Base-by-base conservation (phyloP, 1,284 basidiomycete species). In the Cutaneotrichosporon sp. region DNA sequence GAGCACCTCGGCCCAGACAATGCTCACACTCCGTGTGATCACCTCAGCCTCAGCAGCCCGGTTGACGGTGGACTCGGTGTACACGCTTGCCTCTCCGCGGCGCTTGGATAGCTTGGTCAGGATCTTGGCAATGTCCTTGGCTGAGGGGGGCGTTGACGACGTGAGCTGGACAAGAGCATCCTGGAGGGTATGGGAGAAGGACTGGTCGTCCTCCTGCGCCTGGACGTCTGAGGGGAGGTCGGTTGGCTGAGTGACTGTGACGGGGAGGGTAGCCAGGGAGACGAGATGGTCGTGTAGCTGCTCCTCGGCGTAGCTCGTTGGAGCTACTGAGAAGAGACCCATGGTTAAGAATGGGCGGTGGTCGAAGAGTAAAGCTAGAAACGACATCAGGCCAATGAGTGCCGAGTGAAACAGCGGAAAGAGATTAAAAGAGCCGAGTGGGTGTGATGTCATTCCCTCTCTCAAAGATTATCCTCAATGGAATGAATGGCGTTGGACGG, bases 1-100 rank as follows among this genome's bases (percentile, higher is more conserved):
- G 54, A 74, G 53, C 4, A 69, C 61, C 51, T 75, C 69, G 27
- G 68, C 67, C 72, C 74, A 75, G 20, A 74, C 57, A 27, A 74
- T 61, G 10, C 67, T 71, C 27, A 72, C 66, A n/a, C 68, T 66
- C 35, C 72, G 51, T 16, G 67, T 67, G 24, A 75, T 51, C 34
- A 75, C 63, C 52, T 74, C 71, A 0, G 59, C 60, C 55, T 72
- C 66, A 12, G 70, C 56, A 0, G 67, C 60, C 24, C 52, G 46
- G 52, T 72, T 70, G 16, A 69, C 50, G 47, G 61, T 61, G 14
- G 38, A 41, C 26, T 16, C 35, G 11, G 25, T 14, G 29, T 34
- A 25, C 7, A 42, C 42, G 48, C 26, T 37, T 8, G 32, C 19
- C 27, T 45, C 34, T 38, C 10, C 17, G n/a, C 14, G n/a, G 45